Base-by-base conservation (phyloP, 768 basidiomycete genomes). In the Psilocybe azurescens region DNA sequence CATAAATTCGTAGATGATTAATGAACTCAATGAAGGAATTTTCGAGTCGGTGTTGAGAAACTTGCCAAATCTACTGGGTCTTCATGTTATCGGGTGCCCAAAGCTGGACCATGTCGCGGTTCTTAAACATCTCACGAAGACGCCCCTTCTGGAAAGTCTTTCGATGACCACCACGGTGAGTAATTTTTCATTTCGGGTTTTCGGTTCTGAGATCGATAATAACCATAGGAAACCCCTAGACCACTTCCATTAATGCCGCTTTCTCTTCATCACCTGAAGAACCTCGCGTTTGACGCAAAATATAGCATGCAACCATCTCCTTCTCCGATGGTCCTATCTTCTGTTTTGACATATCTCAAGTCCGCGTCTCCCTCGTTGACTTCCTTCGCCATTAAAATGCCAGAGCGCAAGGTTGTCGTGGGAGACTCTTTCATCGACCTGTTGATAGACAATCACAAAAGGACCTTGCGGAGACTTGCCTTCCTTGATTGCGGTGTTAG, bases 81-180 rank as follows among this genome's bases (percentile, higher is more conserved):
- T 93, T 3, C 88, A 91, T 70, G 71, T 92, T 29, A 69, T 90
- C 30, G 79, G 78, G 3, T 92, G 91, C 70, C 72, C 81, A 5
- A 84, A 84, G 60, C 70, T 89, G 36, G 80, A 86, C 48, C 88
- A 91, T 64, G 58, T 70, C 8, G 66, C 72, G 36, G 74, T 90
- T 6, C 76, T 92, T 33, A 74, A 73, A 14, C 73, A 82, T 20
- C 72, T 83, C 10, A 63, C 69, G 0, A 75, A 84, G 52, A 86
- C 84, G 0, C 89, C 89, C 0, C 68, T 76, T 5, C 78, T 93
- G 10, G 83, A 85, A 64, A 86, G 80, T 59, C 76, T 93, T 0
- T 86, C 89, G 1, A 76, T 91, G 30, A 86, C 87, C 14, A 79
- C 82, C 48, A 81, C 82, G 60, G 89, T 91, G 59, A 61, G 86